Evolutionary conservation across 345 rosid genomes (phyloP), one percentile per base, ranked within the genome.

Genomic region (Euphorbia tirucalli): DNA sequence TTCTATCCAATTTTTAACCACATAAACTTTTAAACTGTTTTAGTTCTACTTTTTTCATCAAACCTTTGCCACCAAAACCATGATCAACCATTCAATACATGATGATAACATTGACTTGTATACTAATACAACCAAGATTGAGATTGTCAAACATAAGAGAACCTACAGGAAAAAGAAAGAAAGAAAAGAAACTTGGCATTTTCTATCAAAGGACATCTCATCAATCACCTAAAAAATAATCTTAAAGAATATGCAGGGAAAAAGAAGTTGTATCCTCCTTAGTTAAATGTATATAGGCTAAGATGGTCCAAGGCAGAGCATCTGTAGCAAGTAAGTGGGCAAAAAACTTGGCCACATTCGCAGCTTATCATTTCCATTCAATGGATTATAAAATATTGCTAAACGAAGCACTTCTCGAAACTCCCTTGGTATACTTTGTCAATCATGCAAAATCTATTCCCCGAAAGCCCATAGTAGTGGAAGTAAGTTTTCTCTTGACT

Each of bases 201-300:
- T 10, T n/a, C 6, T 58, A 18, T 21, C 6, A 27, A 18, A 43
- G 52, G 15, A 21, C 25, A 19, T 9, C 27, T 10, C 1, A 56
- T 16, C 58, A 75, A 35, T 75, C 75, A 91, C 98, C 97, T 93
- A 90, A 78, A 94, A 94, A 46, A 94, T 97, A 76, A 90, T 94
- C 88, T 94, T 92, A 69, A 94, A 89, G 75, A 94, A 94, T 61
- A 94, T 92, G 66, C 96, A n/a, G 90, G 0, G 96, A 92, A 3
- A 93, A 92, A n/a, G 97, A 94, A 68, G 98, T 92, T 11, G 93
- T 92, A 70, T 94, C 97, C 82, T 92, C 97, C 71, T 94, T 97
- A 0, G 96, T 92, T 76, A 92, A 74, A 11, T 90, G 90, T 44
- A 92, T 88, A 66, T 90, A 90, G 43, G 98, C 87, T 54, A 94